These are phyloP conservation scores for Podospora australis DNA, from an alignment of 495 filamentous ascomycete species.

Conservation along the genomic window DNA sequence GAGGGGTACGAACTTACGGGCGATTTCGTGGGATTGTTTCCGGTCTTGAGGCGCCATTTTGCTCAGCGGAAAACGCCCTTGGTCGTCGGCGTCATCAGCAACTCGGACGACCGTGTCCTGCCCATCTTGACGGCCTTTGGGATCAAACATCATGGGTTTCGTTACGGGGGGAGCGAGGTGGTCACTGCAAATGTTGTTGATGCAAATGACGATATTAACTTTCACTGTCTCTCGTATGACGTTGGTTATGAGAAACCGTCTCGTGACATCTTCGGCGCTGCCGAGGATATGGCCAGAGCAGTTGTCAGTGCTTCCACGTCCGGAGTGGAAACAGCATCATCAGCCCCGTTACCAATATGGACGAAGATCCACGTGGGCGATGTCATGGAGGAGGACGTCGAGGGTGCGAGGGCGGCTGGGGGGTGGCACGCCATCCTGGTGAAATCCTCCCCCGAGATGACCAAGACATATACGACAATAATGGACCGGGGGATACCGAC, in stretches of 20 bases:
- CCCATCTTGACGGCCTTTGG: conserved; percentile 56
- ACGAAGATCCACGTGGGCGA: conserved; percentile 56
- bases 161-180: neutral
- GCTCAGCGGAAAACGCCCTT: conserved; percentile 25
- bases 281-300: conserved; percentile 36
- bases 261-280: conserved; percentile 56
- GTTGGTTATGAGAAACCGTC: conserved; percentile 64
- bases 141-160: conserved; percentile 23
- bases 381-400: neutral
- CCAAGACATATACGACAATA: too few relatives aligned
- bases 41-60: conserved; percentile 26
- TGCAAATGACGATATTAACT: conserved; percentile 47
- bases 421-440: too few relatives aligned
- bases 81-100: conserved; percentile 63
- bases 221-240: conserved; percentile 68
- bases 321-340: neutral
- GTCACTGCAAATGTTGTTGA: neutral
- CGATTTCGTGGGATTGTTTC: too few relatives aligned
- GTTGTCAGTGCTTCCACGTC: neutral
- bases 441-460: too few relatives aligned
- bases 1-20: conserved; percentile 56
- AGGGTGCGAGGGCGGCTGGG: neutral
- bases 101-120: conserved; percentile 68
- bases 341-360: too few relatives aligned
- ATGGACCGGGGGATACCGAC: too few relatives aligned